These are phyloP conservation scores for Nicotiana rustica DNA, from an alignment of 305 asterid genomes.

Conservation along the genomic window DNA sequence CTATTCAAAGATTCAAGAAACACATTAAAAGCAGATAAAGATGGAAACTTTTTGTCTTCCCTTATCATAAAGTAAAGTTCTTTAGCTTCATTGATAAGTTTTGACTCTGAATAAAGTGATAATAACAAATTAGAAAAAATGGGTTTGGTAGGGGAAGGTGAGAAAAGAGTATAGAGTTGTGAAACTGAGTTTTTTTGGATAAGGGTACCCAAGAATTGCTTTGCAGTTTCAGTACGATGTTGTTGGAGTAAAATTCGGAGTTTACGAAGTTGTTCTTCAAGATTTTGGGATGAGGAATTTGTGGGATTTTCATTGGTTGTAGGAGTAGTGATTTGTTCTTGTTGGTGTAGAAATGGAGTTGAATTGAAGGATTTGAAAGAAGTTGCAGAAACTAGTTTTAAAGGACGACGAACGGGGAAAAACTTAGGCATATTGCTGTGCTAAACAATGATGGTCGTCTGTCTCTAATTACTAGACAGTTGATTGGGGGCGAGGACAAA, in stretches of 20 bases:
- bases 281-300: conserved; percentile 25
- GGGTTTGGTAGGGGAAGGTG: conserved; percentile 52
- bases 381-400: background rate
- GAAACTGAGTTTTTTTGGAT: conserved; percentile 53
- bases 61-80: conserved; percentile 60
- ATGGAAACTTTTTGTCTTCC: conserved; percentile 57
- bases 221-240: conserved; percentile 60
- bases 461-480: too few relatives aligned
- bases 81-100: conserved; percentile 56
- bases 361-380: background rate
- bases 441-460: too few relatives aligned
- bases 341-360: background rate
- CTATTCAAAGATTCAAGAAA: conserved; percentile 66
- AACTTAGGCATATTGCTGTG: background rate
- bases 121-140: conserved; percentile 54
- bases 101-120: conserved; percentile 62
- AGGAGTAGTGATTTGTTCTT: background rate
- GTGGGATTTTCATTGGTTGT: background rate
- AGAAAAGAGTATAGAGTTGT: conserved; percentile 53
- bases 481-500: too few relatives aligned
- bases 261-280: conserved; percentile 56
- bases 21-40: conserved; percentile 58
- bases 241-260: conserved; percentile 61
- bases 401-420: background rate
- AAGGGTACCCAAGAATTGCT: conserved; percentile 53